phyloP scores from a whole-genome alignment of 2,329 filamentous ascomycete species.

The Fonsecaea multimorphosa region DNA sequence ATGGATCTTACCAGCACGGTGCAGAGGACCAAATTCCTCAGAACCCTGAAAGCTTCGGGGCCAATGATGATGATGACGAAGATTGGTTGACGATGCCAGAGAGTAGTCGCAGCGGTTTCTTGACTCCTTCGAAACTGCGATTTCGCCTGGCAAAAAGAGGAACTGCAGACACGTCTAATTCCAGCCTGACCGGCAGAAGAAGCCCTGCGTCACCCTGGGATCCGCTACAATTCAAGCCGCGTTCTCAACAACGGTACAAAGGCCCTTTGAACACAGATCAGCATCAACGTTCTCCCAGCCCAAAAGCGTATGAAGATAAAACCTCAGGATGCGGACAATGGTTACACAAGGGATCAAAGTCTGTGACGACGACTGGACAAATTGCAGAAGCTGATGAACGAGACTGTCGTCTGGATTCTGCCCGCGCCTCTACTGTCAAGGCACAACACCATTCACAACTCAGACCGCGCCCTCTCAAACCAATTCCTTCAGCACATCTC shows the following conservation, averaged over 20 bases:
- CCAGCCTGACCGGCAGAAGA: slow-evolving; percentile 9
- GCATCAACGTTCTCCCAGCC: background rate
- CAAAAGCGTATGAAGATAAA: background rate
- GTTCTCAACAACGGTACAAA: background rate
- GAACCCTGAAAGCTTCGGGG: background rate
- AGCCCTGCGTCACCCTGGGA: slow-evolving; percentile 32
- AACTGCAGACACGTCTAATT: slow-evolving; percentile 14
- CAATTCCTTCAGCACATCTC: background rate
- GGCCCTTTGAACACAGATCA: background rate
- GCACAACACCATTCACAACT: background rate
- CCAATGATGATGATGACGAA: slow-evolving; percentile 13
- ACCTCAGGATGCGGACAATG: background rate
- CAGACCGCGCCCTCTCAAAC: background rate
- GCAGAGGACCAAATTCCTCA: background rate
- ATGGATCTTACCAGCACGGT: background rate
- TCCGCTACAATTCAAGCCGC: slow-evolving; percentile 19
- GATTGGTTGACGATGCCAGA: slow-evolving; percentile 26
- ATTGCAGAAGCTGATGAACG: background rate
- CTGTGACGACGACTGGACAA: background rate
- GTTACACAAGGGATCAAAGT: background rate
- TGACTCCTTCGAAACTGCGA: slow-evolving; percentile 30
- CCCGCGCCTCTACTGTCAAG: background rate
- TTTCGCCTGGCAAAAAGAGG: slow-evolving; percentile 30
- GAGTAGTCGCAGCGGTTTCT: slow-evolving; percentile 28
- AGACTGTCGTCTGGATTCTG: slow-evolving; percentile 6